Evolutionary conservation across 305 asterid genomes (phyloP), one percentile per base, ranked within the genome.

Genomic region (Fraxinus platypoda): DNA sequence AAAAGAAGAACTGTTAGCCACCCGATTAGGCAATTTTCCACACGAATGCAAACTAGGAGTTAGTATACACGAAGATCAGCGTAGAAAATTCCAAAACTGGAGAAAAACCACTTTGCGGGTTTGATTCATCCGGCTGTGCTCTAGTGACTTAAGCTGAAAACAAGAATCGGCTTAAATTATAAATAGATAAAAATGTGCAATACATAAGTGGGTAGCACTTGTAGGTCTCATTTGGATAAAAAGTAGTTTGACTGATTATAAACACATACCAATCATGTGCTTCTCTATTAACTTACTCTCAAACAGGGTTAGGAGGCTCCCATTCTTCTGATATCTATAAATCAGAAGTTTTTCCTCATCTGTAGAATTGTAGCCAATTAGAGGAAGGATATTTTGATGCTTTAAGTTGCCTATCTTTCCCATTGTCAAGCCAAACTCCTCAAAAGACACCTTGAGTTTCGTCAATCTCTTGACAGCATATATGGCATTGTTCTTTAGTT

Each of bases 391-490:
- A 43, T 88, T 88, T 28, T 83, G 86, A 84, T 90, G 93, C 85
- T 81, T 90, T 86, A 87, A 78, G 37, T 74, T 79, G n/a, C 91
- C 91, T 1, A 90, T 43, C 62, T 75, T 88, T 75, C 80, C 81
- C 91, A 88, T 88, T 23, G 87, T 80, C n/a, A 19, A 25, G 8
- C 88, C 83, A 68, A 90, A 88, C 41, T 90, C 88, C 30, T 80
- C 83, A 6, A 85, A 81, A 11, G 83, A 84, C 6, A 70, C 88
- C 78, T 71, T 75, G 74, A 88, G 46, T n/a, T 68, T 86, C 81
- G 82, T 87, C 85, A 87, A 80, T 46, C 93, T 84, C 87, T 90
- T 88, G 57, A 90, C 81, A 35, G 91, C 90, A 75, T 84, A 87
- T 0, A 86, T 73, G 23, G 84, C 78, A 5, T 80, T 77, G 76